Evolutionary conservation across 208 protist genomes (phyloP).

Genomic region (Balamuthia mandrillaris): DNA sequence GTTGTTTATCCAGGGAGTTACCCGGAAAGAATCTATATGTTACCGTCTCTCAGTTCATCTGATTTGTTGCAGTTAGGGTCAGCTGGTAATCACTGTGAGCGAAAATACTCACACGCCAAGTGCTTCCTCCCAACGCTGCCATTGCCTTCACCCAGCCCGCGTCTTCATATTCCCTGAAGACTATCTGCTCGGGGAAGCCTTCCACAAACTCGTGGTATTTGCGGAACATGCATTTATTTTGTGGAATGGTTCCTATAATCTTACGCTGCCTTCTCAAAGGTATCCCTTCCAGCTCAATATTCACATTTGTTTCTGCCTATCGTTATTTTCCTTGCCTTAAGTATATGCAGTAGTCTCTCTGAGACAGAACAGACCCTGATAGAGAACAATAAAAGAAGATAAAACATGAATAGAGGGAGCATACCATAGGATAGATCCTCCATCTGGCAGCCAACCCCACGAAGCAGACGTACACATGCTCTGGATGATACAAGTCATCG

Average conservation of each 20-base stretch:
- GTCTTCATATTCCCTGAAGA: background rate
- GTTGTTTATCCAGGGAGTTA: constrained; percentile 6
- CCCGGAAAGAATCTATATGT: constrained; percentile 3
- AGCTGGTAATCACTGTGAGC: no score
- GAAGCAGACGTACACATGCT: background rate
- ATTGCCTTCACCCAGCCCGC: background rate
- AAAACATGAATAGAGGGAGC: no score
- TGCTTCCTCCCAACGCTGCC: background rate
- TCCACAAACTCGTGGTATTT: constrained; percentile 17
- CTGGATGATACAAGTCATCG: background rate
- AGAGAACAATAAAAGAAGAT: no score
- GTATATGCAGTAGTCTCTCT: no score
- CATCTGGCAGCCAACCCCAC: no score
- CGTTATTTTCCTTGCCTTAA: no score
- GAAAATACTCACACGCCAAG: background rate
- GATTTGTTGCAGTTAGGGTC: no score
- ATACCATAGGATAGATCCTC: no score
- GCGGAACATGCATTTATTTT: background rate
- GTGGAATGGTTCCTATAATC: background rate
- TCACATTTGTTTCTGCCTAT: constrained; percentile 4
- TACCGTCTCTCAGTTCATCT: constrained; percentile 8
- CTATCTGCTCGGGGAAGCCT: background rate
- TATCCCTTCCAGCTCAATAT: background rate
- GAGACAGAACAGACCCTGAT: no score
- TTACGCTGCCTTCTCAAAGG: constrained; percentile 4